Conservation (phyloP, 2,329 filamentous ascomycete species). For the Aulographum hederae region DNA sequence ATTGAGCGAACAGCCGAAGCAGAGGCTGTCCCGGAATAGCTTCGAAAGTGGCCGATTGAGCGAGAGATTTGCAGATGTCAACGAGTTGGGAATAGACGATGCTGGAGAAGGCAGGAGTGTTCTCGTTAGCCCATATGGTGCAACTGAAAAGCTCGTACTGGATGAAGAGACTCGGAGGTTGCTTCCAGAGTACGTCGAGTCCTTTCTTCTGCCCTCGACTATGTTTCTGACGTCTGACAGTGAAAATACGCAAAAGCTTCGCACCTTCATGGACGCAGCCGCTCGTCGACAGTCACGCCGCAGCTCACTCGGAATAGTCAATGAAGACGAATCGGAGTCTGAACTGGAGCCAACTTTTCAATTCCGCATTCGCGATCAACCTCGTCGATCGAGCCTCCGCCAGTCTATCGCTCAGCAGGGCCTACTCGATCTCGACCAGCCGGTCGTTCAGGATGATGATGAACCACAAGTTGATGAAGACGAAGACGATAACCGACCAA, state of each 20-base stretch:
- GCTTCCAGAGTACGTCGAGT: too few species aligned
- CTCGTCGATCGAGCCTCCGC: too few species aligned
- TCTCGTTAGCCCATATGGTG: too few species aligned
- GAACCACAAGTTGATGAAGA: conserved; percentile 14
- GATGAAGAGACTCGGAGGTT: too few species aligned
- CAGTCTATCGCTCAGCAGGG: background rate
- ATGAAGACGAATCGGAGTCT: too few species aligned
- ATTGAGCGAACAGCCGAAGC: too few species aligned
- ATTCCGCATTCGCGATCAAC: background rate
- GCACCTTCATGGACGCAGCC: conserved; percentile 2
- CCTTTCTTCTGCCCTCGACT: too few species aligned
- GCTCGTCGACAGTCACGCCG: conserved; percentile 3
- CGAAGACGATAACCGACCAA: conserved; percentile 9
- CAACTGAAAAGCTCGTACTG: too few species aligned
- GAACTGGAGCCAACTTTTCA: conserved; percentile 5
- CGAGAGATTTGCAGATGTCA: conserved; percentile 31
- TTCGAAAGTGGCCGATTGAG: conserved; percentile 25
- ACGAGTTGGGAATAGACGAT: too few species aligned
- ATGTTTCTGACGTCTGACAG: too few species aligned
- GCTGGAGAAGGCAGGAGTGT: conserved; percentile 7
- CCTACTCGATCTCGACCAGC: background rate
- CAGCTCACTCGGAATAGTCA: conserved; percentile 1
- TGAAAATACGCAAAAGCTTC: conserved; percentile 3
- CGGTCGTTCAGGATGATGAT: conserved; percentile 10
- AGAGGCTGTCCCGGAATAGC: too few species aligned